Percentiles rank a stretch among this genome's conserved stretches.
phyloP scores from a whole-genome alignment of 2,329 filamentous ascomycete genomes.

The Boeremia exigua region DNA sequence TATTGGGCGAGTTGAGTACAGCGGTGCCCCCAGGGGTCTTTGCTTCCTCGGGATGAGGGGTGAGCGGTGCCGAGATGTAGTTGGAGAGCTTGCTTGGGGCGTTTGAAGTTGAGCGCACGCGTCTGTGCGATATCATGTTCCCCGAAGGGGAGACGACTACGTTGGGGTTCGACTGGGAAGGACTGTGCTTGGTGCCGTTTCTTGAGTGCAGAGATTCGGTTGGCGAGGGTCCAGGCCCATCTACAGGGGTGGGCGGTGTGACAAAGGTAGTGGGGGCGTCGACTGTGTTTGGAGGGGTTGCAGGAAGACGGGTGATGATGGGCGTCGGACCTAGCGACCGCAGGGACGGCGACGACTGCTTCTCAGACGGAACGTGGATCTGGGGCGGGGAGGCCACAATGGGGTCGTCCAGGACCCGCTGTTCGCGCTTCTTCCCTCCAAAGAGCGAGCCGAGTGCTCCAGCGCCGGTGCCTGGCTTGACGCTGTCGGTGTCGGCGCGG shows the following conservation, averaged over 20 bases:
- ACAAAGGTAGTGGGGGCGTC: slow-evolving; percentile 63
- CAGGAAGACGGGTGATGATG: slow-evolving; percentile 50
- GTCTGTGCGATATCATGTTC: slow-evolving; percentile 76
- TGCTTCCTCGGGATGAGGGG: slow-evolving; percentile 76
- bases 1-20: slow-evolving; percentile 51
- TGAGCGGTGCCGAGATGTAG: slow-evolving; percentile 68
- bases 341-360: slow-evolving; percentile 38
- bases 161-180: slow-evolving; percentile 52
- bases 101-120: slow-evolving; percentile 63
- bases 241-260: slow-evolving; percentile 69
- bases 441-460: slow-evolving; percentile 52
- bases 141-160: slow-evolving; percentile 68
- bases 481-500: slow-evolving; percentile 41
- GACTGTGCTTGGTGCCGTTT: slow-evolving; percentile 31
- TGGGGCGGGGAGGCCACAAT: slow-evolving; percentile 39
- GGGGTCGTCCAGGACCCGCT: slow-evolving; percentile 38
- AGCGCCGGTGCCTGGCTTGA: slow-evolving; percentile 48
- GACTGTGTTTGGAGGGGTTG: slow-evolving; percentile 51
- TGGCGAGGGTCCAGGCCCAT: slow-evolving; percentile 48
- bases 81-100: slow-evolving; percentile 86
- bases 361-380: slow-evolving; percentile 39
- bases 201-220: slow-evolving; percentile 36
- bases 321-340: slow-evolving; percentile 33
- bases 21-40: slow-evolving; percentile 63
- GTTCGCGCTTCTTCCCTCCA: slow-evolving; percentile 45